Conservation (phyloP, 495 filamentous ascomycete genomes). For the Collariella sp. region DNA sequence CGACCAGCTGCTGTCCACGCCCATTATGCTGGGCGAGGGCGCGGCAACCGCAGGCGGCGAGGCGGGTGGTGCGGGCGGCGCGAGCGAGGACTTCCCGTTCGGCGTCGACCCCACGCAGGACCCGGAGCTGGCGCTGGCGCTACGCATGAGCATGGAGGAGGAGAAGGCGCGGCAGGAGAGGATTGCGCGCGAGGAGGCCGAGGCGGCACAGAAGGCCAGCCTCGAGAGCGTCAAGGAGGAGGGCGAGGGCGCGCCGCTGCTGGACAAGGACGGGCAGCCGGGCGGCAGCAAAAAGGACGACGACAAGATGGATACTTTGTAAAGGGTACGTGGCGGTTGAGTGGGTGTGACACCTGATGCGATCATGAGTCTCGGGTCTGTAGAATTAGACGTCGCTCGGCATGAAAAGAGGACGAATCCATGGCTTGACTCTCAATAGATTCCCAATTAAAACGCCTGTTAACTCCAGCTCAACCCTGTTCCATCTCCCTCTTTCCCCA, state of each 20-base stretch:
- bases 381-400: slow-evolving; percentile 11
- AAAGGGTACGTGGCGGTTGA: slow-evolving; percentile 3
- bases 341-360: background rate
- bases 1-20: slow-evolving; percentile 84
- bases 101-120: slow-evolving; percentile 74
- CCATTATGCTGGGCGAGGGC: slow-evolving; percentile 76
- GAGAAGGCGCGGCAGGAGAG: slow-evolving; percentile 82
- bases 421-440: background rate
- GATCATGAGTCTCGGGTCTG: background rate
- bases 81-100: slow-evolving; percentile 52
- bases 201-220: slow-evolving; percentile 55
- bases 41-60: slow-evolving; percentile 41
- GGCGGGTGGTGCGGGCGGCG: slow-evolving; percentile 50
- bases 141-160: slow-evolving; percentile 96
- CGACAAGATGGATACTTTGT: slow-evolving; percentile 79
- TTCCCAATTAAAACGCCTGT: slow-evolving; percentile 10
- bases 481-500: background rate
- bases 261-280: slow-evolving; percentile 59
- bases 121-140: slow-evolving; percentile 87
- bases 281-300: slow-evolving; percentile 45
- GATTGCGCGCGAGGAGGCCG: slow-evolving; percentile 66
- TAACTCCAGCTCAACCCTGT: slow-evolving; percentile 11
- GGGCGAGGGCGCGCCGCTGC: slow-evolving; percentile 54
- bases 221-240: slow-evolving; percentile 79
- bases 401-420: background rate